These are phyloP conservation scores for Silene conica DNA, from an alignment of 148 eudicot species.

Conservation along the genomic window DNA sequence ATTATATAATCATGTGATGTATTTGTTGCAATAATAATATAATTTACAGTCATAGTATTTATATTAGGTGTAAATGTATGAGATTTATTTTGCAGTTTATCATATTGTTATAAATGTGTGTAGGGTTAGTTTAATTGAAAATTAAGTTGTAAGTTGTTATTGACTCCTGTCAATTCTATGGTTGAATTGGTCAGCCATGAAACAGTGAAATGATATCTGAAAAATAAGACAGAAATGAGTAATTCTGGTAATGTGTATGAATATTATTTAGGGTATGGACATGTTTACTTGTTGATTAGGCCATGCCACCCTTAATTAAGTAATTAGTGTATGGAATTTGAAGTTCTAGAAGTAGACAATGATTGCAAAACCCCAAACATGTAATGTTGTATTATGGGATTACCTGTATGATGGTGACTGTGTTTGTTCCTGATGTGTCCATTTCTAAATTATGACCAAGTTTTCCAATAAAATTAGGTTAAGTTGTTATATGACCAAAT, in stretches of 20 bases:
- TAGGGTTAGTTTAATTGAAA: not conserved
- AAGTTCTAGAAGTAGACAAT: not conserved
- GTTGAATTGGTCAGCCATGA: conserved; percentile 18
- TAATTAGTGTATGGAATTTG: not conserved
- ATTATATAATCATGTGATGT: not conserved
- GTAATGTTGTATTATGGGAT: conserved; percentile 20
- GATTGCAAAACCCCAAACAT: conserved; percentile 6
- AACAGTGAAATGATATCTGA: not conserved
- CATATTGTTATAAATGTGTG: not conserved
- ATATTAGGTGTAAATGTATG: not conserved
- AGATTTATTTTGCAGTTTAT: conserved; percentile 9
- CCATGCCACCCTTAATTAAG: not conserved
- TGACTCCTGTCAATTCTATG: not conserved
- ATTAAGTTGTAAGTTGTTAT: not conserved
- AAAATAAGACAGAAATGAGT: not conserved
- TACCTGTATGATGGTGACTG: conserved; percentile 24
- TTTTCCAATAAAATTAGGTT: not conserved
- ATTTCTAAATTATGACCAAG: conserved; percentile 1
- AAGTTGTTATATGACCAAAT: conserved; percentile 12
- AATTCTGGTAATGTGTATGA: not conserved
- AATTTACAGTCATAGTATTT: no score
- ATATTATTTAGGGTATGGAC: conserved; percentile 1
- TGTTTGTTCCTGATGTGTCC: not conserved
- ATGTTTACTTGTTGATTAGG: conserved; percentile 3
- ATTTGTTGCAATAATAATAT: not conserved